Evolutionary conservation across 2,329 filamentous ascomycete species (phyloP), one percentile per base, ranked within the genome.

Genomic region (Diplodia corticola): DNA sequence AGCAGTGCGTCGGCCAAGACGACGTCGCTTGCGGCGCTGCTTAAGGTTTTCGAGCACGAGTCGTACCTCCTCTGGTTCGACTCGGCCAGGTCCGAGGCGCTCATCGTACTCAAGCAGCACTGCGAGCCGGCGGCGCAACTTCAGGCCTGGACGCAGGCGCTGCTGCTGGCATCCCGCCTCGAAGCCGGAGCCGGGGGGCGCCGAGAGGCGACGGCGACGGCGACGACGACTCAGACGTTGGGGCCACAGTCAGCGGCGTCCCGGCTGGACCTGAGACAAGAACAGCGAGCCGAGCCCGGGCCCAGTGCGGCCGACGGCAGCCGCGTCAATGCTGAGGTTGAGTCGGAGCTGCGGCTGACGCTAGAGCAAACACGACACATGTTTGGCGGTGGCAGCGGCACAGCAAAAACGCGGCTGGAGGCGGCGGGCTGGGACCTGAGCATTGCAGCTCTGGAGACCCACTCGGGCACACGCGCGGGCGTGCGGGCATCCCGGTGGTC

Each of bases 401-500:
- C 51, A 50, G 64, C 49, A 12, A 33, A 22, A 20, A 50, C 30
- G 20, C 64, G 53, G 53, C 55, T 66, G 33, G 55, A 66, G 40
- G 64, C 64, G 51, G 78, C 72, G 35, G 90, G 90, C 0, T 93
- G 91, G 91, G 85, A 93, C 76, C 70, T 91, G 54, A 80, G 86
- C 65, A 82, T 82, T 60, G 83, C 83, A 46, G 88, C 87, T 5
- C 79, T 93, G 70, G 90, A 93, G 80, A 92, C 89, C 20, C 82
- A 79, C 67, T 80, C 84, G 54, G 87, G 85, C 28, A 77, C 73
- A 28, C 74, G 76, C 33, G 40, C 53, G 30, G 63, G 33, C 40
- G 63, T 49, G 26, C 63, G 51, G 51, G 40, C 57, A 61, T 49
- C 57, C 48, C 57, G 48, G 44, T 61, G 57, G 57, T 22, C 57